These are phyloP conservation scores for Colletotrichum cuscutae DNA, from an alignment of 2,329 filamentous ascomycete species.

Conservation along the genomic window DNA sequence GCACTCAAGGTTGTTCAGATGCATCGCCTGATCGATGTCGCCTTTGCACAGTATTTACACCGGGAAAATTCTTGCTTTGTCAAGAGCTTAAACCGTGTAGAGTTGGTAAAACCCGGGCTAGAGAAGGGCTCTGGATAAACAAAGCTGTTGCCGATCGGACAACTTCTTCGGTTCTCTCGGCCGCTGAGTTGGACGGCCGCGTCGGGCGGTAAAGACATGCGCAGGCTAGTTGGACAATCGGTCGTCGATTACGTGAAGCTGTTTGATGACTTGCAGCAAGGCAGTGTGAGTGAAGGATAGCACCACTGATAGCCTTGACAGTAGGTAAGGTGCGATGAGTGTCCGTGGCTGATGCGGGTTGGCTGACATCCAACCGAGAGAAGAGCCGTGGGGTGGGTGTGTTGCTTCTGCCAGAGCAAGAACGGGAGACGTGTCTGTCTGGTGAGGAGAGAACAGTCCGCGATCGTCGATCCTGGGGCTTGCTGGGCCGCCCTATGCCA, in stretches of 20 bases:
- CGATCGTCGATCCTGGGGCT: conserved; percentile 10
- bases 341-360: not conserved
- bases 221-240: not conserved
- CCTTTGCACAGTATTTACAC: not conserved
- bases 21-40: not conserved
- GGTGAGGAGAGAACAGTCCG: not conserved
- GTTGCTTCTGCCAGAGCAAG: not conserved
- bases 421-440: not conserved
- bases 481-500: not conserved
- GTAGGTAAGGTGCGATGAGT: not conserved
- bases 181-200: not conserved
- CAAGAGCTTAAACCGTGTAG: not conserved
- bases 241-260: conserved; percentile 2
- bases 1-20: not conserved
- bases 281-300: not conserved
- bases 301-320: not conserved
- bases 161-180: not conserved
- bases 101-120: not conserved
- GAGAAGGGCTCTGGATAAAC: not conserved
- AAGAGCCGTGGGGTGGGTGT: conserved; percentile 1
- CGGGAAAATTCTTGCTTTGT: not conserved
- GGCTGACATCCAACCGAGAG: conserved; percentile 5
- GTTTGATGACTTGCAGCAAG: conserved; percentile 11
- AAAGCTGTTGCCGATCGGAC: not conserved
- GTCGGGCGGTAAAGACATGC: conserved; percentile 1